phyloP scores from a whole-genome alignment of 352 stramenopile genomes.

The Elongisporangium anandrum region DNA sequence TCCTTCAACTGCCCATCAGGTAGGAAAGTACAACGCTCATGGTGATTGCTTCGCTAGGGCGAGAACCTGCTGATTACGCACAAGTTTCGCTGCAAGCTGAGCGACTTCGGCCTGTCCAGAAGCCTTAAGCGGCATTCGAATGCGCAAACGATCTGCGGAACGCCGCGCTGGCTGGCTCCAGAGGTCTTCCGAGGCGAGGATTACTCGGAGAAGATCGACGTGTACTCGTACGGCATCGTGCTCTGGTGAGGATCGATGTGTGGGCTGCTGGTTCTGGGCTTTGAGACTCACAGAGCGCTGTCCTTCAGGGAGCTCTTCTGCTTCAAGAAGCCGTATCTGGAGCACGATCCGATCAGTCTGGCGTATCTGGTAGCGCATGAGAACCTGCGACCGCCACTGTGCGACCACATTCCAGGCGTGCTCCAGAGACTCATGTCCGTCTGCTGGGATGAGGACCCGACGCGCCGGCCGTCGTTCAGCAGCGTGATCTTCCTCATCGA shows the following conservation, averaged over 20 bases:
- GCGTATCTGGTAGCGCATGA: slow-evolving; percentile 75
- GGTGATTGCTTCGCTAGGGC: slow-evolving; percentile 11
- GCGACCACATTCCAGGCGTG: slow-evolving; percentile 62
- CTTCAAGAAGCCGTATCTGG: slow-evolving; percentile 80
- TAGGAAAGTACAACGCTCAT: too few species aligned
- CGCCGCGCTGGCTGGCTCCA: slow-evolving; percentile 68
- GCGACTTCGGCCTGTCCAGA: slow-evolving; percentile 69
- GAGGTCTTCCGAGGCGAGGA: slow-evolving; percentile 82
- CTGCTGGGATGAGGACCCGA: slow-evolving; percentile 58
- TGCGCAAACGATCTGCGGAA: slow-evolving; percentile 72
- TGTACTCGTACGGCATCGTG: slow-evolving; percentile 83
- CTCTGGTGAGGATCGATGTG: slow-evolving; percentile 39
- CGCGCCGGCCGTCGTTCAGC: slow-evolving; percentile 52
- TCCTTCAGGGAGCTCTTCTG: slow-evolving; percentile 65
- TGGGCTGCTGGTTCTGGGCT: neutral
- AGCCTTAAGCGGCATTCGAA: slow-evolving; percentile 66
- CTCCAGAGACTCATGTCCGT: slow-evolving; percentile 61
- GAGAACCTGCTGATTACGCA: slow-evolving; percentile 76
- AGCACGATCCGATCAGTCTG: slow-evolving; percentile 75
- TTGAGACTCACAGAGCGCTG: neutral
- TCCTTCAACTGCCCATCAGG: neutral
- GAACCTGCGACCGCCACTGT: slow-evolving; percentile 55
- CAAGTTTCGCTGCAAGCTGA: slow-evolving; percentile 66
- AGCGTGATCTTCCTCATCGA: slow-evolving; percentile 56
- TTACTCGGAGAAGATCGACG: slow-evolving; percentile 83